Percentiles rank a stretch among this genome's conserved stretches.
phyloP scores from a whole-genome alignment of 306 rosid species.

The Begonia masoniana region DNA sequence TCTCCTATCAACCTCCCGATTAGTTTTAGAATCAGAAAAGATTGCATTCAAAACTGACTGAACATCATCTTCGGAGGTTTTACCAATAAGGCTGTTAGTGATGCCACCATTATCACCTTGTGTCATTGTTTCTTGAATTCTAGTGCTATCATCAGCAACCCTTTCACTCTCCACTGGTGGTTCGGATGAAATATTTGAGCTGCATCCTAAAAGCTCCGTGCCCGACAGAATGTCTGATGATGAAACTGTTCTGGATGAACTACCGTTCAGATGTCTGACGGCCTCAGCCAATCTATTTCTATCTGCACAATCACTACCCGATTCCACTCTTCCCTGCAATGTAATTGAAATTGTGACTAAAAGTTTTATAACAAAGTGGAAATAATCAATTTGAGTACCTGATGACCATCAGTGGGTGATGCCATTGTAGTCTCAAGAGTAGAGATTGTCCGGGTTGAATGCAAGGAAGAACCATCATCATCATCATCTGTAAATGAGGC shows the following conservation, averaged over 20 bases:
- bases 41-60: background rate
- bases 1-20: conserved; percentile 18
- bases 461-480: conserved; percentile 36
- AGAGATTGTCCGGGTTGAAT: conserved; percentile 20
- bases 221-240: too few species aligned
- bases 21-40: conserved; percentile 17
- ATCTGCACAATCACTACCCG: conserved; percentile 12
- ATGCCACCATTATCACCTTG: conserved; percentile 6
- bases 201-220: too few species aligned
- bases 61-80: conserved; percentile 3
- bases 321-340: conserved; percentile 38
- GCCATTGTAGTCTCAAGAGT: conserved; percentile 28
- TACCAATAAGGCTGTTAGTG: conserved; percentile 11
- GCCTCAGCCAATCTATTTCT: background rate
- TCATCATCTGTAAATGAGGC: conserved; percentile 66
- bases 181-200: too few species aligned
- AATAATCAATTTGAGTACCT: background rate
- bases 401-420: conserved; percentile 6
- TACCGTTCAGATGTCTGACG: too few species aligned
- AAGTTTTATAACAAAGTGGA: background rate
- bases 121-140: conserved; percentile 24
- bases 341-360: conserved; percentile 10
- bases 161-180: background rate
- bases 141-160: conserved; percentile 16
- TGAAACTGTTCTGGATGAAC: too few species aligned